phyloP scores from a whole-genome alignment of 2,329 filamentous ascomycete genomes.

The Bertia moriformis region DNA sequence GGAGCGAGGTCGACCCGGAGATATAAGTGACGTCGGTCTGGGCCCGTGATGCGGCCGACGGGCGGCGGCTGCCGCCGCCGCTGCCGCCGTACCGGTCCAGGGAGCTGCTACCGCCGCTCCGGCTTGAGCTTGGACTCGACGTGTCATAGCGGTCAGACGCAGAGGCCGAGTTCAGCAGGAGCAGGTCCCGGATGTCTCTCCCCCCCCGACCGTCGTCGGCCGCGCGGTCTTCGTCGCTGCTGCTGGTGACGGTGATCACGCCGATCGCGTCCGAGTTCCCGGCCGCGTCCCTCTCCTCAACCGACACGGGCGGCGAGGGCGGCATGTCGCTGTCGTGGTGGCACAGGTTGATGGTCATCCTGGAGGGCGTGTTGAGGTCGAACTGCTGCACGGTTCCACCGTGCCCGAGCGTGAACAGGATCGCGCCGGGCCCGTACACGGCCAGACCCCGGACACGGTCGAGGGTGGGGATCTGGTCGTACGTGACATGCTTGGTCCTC shows the following conservation, averaged over 20 bases:
- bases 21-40: background rate
- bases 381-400: slow-evolving; percentile 90
- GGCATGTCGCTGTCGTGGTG: slow-evolving; percentile 68
- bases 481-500: slow-evolving; percentile 89
- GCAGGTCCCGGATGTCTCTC: slow-evolving; percentile 28
- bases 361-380: slow-evolving; percentile 69
- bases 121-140: slow-evolving; percentile 51
- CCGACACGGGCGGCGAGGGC: slow-evolving; percentile 68
- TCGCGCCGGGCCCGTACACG: slow-evolving; percentile 80
- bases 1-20: background rate
- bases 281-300: slow-evolving; percentile 50
- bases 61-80: slow-evolving; percentile 29
- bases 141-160: slow-evolving; percentile 44
- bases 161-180: too few relatives aligned
- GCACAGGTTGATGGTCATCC: slow-evolving; percentile 75
- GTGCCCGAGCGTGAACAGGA: slow-evolving; percentile 75
- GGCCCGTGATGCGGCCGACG: slow-evolving; percentile 8
- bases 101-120: slow-evolving; percentile 49
- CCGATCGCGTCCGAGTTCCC: slow-evolving; percentile 14
- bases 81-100: too few relatives aligned
- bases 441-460: slow-evolving; percentile 73
- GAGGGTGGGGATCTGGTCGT: slow-evolving; percentile 72
- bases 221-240: slow-evolving; percentile 64
- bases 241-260: slow-evolving; percentile 40
- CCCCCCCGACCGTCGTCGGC: too few relatives aligned